phyloP scores from a whole-genome alignment of 306 rosid genomes.

The Oxytropis ochrocephala region DNA sequence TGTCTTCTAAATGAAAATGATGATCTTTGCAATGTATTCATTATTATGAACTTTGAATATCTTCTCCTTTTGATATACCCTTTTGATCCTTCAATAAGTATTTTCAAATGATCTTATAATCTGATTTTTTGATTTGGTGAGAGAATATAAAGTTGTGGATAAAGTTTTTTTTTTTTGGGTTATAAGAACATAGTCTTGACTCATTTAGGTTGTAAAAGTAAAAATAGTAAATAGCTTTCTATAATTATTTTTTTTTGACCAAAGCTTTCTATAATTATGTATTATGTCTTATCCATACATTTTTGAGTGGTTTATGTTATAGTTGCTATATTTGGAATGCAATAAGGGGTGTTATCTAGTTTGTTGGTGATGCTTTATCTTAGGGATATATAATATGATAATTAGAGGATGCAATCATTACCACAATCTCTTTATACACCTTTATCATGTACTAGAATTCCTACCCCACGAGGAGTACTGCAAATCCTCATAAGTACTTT shows the following conservation, averaged over 20 bases:
- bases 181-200: neutral
- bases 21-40: constrained; percentile 58
- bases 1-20: constrained; percentile 59
- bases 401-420: neutral
- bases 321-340: neutral
- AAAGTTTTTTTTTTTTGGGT: neutral
- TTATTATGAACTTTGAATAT: neutral
- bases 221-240: constrained; percentile 18
- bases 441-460: too few relatives aligned
- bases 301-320: constrained; percentile 10
- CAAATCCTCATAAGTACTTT: too few relatives aligned
- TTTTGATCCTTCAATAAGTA: neutral
- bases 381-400: neutral
- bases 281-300: neutral
- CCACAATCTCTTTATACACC: neutral
- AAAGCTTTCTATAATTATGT: neutral
- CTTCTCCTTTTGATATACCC: neutral
- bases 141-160: neutral
- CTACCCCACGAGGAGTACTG: too few relatives aligned
- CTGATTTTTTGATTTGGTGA: neutral
- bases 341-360: neutral
- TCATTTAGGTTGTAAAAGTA: constrained; percentile 5
- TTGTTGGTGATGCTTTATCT: neutral
- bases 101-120: neutral
- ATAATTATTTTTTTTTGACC: too few relatives aligned